phyloP scores from a whole-genome alignment of 805 yeast genomes.

The Limtongozyma cylindracea region DNA sequence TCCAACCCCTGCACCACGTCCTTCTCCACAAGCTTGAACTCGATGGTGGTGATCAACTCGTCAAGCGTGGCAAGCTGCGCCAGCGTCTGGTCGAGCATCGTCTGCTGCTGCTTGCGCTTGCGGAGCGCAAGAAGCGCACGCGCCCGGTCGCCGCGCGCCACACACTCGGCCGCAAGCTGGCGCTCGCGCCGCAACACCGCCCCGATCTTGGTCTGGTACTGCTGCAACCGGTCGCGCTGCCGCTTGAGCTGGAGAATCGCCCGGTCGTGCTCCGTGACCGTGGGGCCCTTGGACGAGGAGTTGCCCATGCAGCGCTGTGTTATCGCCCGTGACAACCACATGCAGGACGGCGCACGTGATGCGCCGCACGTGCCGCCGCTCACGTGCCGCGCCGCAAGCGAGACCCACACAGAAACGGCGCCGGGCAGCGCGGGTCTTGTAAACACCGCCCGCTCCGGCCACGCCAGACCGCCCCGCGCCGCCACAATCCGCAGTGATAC shows the following conservation, averaged over 20 bases:
- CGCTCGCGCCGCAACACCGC: constrained; percentile 35
- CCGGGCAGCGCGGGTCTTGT: too few species aligned
- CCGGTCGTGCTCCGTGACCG: constrained; percentile 65
- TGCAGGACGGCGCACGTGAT: too few species aligned
- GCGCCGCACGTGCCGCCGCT: too few species aligned
- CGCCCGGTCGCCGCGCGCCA: constrained; percentile 23
- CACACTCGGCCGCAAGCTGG: constrained; percentile 27
- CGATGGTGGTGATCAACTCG: constrained; percentile 53
- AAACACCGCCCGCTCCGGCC: too few species aligned
- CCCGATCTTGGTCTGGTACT: constrained; percentile 37
- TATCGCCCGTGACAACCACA: too few species aligned
- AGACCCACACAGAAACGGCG: too few species aligned
- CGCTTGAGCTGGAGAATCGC: constrained; percentile 72
- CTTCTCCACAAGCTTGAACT: constrained; percentile 71
- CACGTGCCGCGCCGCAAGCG: too few species aligned
- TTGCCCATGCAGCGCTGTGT: too few species aligned
- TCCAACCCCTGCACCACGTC: constrained; percentile 63
- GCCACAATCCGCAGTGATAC: too few species aligned
- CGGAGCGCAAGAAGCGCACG: constrained; percentile 48
- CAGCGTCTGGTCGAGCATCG: constrained; percentile 41
- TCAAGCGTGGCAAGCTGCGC: constrained; percentile 65
- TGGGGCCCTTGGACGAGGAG: too few species aligned
- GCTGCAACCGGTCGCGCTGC: constrained; percentile 66
- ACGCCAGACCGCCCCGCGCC: too few species aligned
- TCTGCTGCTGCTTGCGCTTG: constrained; percentile 62